Evolutionary conservation across 1,284 basidiomycete genomes (phyloP), one percentile per base, ranked within the genome.

Genomic region (Sporisorium reilianum): DNA sequence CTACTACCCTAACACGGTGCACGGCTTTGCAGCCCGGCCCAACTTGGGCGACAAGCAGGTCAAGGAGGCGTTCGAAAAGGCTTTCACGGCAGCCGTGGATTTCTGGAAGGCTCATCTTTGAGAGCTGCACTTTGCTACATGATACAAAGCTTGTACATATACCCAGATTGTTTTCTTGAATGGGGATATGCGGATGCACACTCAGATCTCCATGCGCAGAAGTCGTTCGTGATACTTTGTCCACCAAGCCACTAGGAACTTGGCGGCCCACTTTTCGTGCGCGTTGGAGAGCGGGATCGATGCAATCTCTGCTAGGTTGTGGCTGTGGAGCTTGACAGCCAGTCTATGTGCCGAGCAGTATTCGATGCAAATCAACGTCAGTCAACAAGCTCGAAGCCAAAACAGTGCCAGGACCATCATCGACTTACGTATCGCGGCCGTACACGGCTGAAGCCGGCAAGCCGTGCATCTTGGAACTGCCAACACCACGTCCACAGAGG

Each of bases 1-100:
- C 44, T 86, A 87, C 22, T 90, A 90, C 80, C 41, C 65, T 88
- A 89, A 88, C 18, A 90, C 89, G 2, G 84, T 86, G 2, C 89
- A 90, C 69, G 89, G 89, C 0, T 90, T 90, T 65, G 89, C 88
- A 5, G 84, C 85, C 12, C 85, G 89, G 16, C 89, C 89, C 0
- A 87, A 89, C 36, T 72, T 89, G 8, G 83, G 79, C 4, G 80
- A 87, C 38, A 86, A 87, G 23, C 85, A 87, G 41, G 85, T 89
- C 51, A 88, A 88, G 76, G 86, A 86, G 57, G 89, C 87, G 0
- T 88, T 88, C 71, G 88, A 89, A 68, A 86, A 87, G 22, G 86
- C 72, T 1, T 59, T 66, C 30, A 28, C 36, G 6, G n/a, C 53
- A 3, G 42, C 22, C 12, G 72, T 70, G 0, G 53, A 44, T 6